Percentiles rank a stretch among this genome's conserved stretches.
These are phyloP conservation scores for Xylariaceae sp. DNA, from an alignment of 2,329 filamentous ascomycete species.

Conservation along the genomic window DNA sequence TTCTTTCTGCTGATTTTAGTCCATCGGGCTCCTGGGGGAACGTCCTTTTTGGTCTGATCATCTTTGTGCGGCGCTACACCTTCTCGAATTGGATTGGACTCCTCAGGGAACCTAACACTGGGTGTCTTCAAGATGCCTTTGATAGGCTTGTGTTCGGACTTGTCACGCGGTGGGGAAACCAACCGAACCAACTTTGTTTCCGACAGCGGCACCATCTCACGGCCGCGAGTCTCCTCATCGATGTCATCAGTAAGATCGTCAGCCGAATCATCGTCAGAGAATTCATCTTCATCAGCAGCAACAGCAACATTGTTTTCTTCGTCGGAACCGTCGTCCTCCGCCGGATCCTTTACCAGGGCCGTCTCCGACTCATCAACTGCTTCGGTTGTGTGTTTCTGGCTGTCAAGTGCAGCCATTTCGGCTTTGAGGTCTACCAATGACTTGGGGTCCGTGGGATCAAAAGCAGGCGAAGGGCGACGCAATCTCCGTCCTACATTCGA, in stretches of 20 bases:
- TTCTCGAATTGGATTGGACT: conserved; percentile 75
- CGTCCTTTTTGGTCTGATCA: conserved; percentile 65
- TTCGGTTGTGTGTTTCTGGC: conserved; percentile 27
- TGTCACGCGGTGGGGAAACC: conserved; percentile 64
- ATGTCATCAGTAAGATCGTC: not conserved
- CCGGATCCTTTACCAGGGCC: conserved; percentile 14
- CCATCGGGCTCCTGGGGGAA: conserved; percentile 77
- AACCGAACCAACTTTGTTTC: conserved; percentile 55
- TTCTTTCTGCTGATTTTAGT: conserved; percentile 85
- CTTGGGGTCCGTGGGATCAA: conserved; percentile 49
- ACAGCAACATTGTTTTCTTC: conserved; percentile 13
- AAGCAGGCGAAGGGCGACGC: conserved; percentile 37
- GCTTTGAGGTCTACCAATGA: conserved; percentile 47
- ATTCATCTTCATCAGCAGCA: not conserved
- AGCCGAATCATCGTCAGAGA: conserved; percentile 6
- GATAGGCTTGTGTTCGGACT: conserved; percentile 61
- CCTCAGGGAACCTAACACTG: conserved; percentile 78
- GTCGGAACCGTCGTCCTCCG: conserved; percentile 16
- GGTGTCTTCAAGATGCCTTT: conserved; percentile 85
- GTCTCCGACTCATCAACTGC: conserved; percentile 21
- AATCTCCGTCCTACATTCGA: conserved; percentile 37
- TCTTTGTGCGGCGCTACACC: conserved; percentile 94
- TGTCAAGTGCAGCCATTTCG: conserved; percentile 42
- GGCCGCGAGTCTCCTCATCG: conserved; percentile 35
- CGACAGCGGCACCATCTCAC: conserved; percentile 33